These are phyloP conservation scores for Trebouxia sp. DNA, from an alignment of 139 green algal genomes.

Conservation along the genomic window DNA sequence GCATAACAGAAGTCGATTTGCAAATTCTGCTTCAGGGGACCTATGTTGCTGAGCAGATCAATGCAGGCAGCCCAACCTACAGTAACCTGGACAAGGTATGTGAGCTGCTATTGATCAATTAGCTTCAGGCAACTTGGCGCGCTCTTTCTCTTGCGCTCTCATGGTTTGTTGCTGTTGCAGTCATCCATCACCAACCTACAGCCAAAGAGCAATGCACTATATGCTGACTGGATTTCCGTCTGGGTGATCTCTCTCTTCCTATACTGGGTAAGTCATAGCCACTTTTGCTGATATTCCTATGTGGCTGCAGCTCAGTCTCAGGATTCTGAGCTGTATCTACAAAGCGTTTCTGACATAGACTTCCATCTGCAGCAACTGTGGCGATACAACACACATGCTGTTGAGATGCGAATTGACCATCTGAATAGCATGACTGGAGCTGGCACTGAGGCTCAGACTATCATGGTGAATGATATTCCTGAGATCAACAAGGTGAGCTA, in stretches of 20 bases:
- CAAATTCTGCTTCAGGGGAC: conserved; percentile 15
- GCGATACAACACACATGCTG: conserved; percentile 24
- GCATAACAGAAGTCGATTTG: no score
- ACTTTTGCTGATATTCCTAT: no score
- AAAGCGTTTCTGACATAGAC: background rate
- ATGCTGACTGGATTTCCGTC: conserved; percentile 23
- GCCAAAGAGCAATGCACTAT: conserved; percentile 1
- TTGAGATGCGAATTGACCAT: conserved; percentile 9
- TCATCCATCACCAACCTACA: conserved; percentile 9
- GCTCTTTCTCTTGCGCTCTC: background rate
- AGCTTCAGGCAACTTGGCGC: background rate
- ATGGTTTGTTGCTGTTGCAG: background rate
- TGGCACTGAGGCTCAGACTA: conserved; percentile 45
- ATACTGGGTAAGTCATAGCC: conserved; percentile 7
- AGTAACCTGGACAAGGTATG: conserved; percentile 12
- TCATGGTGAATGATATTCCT: conserved; percentile 45
- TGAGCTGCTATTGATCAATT: background rate
- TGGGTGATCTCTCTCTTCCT: conserved; percentile 27
- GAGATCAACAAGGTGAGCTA: conserved; percentile 23
- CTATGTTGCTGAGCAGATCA: conserved; percentile 11
- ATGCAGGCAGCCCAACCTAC: conserved; percentile 4
- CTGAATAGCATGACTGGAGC: conserved; percentile 23
- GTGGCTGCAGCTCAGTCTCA: no score
- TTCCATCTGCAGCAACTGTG: conserved; percentile 5
- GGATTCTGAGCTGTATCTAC: background rate